Evolutionary conservation across 2,329 filamentous ascomycete species (phyloP).

Genomic region (Graphiopsis chlorocephala): DNA sequence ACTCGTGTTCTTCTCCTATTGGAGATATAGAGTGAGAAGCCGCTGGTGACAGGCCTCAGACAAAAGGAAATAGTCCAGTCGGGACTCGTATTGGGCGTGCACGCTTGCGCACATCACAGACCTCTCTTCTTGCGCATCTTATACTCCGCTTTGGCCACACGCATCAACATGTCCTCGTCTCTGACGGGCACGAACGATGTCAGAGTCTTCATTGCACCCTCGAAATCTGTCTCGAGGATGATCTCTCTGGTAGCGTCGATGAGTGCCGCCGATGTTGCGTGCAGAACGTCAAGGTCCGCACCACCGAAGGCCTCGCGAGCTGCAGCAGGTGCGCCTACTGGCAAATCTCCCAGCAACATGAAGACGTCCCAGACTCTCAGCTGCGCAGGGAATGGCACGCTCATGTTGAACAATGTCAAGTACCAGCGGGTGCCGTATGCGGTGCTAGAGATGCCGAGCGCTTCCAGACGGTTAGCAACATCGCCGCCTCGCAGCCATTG

Average conservation of each 20-base stretch:
- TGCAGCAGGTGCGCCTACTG: constrained; percentile 31
- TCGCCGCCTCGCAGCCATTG: constrained; percentile 77
- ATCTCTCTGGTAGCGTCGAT: constrained; percentile 89
- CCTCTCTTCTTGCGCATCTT: constrained; percentile 60
- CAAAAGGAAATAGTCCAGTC: neutral
- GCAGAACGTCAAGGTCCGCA: constrained; percentile 77
- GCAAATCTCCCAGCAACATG: constrained; percentile 76
- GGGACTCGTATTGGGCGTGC: neutral
- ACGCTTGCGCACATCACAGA: neutral
- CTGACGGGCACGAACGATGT: constrained; percentile 92
- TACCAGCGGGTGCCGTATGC: constrained; percentile 98
- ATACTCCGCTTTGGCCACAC: constrained; percentile 83
- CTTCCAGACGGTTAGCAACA: constrained; percentile 72
- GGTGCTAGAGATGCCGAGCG: constrained; percentile 78
- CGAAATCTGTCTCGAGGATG: constrained; percentile 88
- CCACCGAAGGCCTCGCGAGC: constrained; percentile 43
- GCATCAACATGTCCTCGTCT: constrained; percentile 91
- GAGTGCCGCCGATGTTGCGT: constrained; percentile 84
- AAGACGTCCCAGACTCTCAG: constrained; percentile 97
- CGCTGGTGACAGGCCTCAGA: neutral
- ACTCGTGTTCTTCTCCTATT: neutral
- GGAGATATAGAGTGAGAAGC: neutral
- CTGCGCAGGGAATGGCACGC: constrained; percentile 89
- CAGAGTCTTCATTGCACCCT: constrained; percentile 95
- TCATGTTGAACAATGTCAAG: constrained; percentile 94